phyloP scores from a whole-genome alignment of 2,329 filamentous ascomycete species.

The Raffaelea albimanens region DNA sequence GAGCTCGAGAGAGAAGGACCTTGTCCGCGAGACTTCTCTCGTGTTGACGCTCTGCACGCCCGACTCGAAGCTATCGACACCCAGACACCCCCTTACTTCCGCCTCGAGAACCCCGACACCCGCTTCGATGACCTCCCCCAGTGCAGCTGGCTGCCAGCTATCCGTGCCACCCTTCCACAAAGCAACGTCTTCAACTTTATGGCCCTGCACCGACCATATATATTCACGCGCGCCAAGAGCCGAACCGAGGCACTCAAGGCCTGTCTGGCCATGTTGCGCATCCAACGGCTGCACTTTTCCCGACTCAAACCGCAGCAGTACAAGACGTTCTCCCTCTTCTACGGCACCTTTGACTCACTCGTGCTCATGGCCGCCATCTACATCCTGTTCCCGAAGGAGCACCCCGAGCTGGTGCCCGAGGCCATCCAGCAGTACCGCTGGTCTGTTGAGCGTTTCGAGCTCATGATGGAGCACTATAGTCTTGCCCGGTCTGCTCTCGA shows the following conservation, averaged over 20 bases:
- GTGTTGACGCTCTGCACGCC: constrained; percentile 44
- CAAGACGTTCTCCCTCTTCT: constrained; percentile 47
- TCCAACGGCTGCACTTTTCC: constrained; percentile 41
- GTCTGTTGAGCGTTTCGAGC: constrained; percentile 48
- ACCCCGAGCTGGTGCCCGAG: constrained; percentile 34
- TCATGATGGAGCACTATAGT: constrained; percentile 42
- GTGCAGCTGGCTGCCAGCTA: constrained; percentile 40
- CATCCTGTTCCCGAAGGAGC: constrained; percentile 50
- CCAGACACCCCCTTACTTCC: constrained; percentile 41
- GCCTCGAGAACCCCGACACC: constrained; percentile 46
- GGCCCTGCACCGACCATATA: constrained; percentile 52
- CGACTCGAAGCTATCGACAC: constrained; percentile 37
- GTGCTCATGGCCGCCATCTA: constrained; percentile 52
- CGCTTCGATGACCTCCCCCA: constrained; percentile 44
- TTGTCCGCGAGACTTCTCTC: constrained; percentile 42
- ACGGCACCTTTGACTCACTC: constrained; percentile 55
- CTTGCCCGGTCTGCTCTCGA: constrained; percentile 45
- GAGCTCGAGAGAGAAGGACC: constrained; percentile 47
- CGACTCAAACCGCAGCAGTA: constrained; percentile 41
- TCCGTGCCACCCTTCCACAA: constrained; percentile 38
- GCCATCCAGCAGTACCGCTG: constrained; percentile 49
- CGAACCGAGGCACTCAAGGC: constrained; percentile 47
- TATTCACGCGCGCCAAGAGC: constrained; percentile 46
- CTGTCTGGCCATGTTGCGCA: constrained; percentile 43
- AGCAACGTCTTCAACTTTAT: constrained; percentile 44